Percentiles rank a stretch among this genome's conserved stretches.
These are phyloP conservation scores for Brasenia schreberi DNA, from an alignment of 164 flowering plant genomes.

Conservation along the genomic window DNA sequence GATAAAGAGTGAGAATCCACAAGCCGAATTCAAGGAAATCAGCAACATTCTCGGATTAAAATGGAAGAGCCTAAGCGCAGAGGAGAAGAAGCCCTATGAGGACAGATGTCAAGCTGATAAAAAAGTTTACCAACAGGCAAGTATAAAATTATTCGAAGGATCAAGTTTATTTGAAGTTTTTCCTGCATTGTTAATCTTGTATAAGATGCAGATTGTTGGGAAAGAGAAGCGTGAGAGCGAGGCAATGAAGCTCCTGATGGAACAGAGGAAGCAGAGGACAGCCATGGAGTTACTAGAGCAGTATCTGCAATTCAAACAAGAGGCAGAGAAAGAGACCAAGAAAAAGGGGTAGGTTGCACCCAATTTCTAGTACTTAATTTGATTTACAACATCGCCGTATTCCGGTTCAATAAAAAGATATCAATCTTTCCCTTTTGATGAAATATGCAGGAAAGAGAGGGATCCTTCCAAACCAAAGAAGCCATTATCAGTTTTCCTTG, in stretches of 20 bases:
- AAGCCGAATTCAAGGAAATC: conserved; percentile 69
- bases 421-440: background rate
- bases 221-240: conserved; percentile 84
- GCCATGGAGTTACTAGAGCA: conserved; percentile 93
- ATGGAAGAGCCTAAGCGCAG: conserved; percentile 67
- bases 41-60: conserved; percentile 65
- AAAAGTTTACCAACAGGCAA: conserved; percentile 30
- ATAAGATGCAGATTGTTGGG: conserved; percentile 30
- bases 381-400: no score
- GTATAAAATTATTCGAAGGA: no score
- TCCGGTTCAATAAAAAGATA: no score
- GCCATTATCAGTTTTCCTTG: conserved; percentile 63
- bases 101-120: conserved; percentile 70
- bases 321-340: conserved; percentile 38
- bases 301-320: conserved; percentile 71
- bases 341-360: conserved; percentile 14
- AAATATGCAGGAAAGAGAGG: conserved; percentile 47
- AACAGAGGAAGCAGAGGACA: conserved; percentile 82
- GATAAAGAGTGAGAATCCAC: conserved; percentile 74
- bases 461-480: conserved; percentile 86
- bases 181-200: background rate
- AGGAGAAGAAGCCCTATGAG: conserved; percentile 93
- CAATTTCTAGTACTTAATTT: background rate
- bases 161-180: no score
- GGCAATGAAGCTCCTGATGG: conserved; percentile 79